Evolutionary conservation across 2,329 filamentous ascomycete genomes (phyloP), one percentile per base, ranked within the genome.

Genomic region (Pestalotiopsis fici): DNA sequence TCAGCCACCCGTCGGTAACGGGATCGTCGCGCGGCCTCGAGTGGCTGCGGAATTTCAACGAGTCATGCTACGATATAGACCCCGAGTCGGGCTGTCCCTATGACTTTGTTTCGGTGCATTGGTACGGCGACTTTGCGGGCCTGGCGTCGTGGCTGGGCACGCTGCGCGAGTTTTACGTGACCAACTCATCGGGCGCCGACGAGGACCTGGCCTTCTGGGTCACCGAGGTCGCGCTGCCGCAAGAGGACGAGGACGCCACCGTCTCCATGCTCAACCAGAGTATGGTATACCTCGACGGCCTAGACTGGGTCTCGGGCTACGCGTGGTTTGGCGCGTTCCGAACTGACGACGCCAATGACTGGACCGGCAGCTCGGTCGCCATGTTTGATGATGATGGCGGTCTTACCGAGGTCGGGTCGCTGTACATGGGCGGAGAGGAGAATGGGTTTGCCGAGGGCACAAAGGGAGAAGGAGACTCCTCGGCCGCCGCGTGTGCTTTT

Each of bases 261-360:
- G 64, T 79, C 2, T 67, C 73, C 2, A 83, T 82, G 81, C 78
- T 83, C 78, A 82, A 80, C 43, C 71, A 81, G 68, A 80, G 77
- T 43, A 68, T 82, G 13, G 31, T 67, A 0, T 79, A 78, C 60
- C 72, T 83, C 4, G 81, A 83, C 5, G 67, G 65, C 0, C 70
- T 74, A 0, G 74, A 78, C 12, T 75, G 77, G 23, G 76, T 83
- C 1, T 70, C 78, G 21, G 78, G 74, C 0, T 83, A 83, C 61
- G 79, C 81, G 0, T 83, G 81, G 81, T 83, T 81, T 65, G 81
- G 81, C 0, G 77, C 76, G 0, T 82, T 82, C 55, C 75, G 81
- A 1, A 71, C 74, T 0, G 73, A 78, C 27, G 75, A 81, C 55
- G 78, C 79, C 6, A 82, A 82, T 56, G 74, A 71, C 21, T 83